These are phyloP conservation scores for Leishmania major DNA, from an alignment of 208 protist species.

Conservation along the genomic window DNA sequence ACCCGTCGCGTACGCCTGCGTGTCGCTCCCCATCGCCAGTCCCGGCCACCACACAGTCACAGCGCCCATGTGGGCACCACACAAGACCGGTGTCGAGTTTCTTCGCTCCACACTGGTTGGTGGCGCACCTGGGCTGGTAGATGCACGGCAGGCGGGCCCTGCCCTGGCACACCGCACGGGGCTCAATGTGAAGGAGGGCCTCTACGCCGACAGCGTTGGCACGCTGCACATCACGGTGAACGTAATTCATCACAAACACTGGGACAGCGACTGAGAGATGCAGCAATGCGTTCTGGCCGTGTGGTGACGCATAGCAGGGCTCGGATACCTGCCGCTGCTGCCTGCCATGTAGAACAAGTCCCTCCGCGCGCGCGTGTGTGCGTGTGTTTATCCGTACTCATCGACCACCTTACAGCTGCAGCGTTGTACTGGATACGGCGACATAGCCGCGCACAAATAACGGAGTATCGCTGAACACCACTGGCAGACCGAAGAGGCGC, in stretches of 20 bases:
- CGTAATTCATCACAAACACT: slow-evolving; percentile 43
- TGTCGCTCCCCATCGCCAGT: slow-evolving; percentile 46
- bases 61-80: slow-evolving; percentile 59
- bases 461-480: not conserved
- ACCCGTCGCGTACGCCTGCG: slow-evolving; percentile 60
- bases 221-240: slow-evolving; percentile 50
- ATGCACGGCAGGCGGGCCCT: slow-evolving; percentile 42
- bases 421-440: not conserved
- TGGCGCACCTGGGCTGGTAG: slow-evolving; percentile 62
- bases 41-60: slow-evolving; percentile 49
- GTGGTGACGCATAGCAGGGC: not conserved
- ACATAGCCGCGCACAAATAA: not conserved
- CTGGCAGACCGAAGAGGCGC: no score
- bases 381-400: not conserved
- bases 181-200: slow-evolving; percentile 44
- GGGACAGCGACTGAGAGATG: not conserved
- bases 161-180: slow-evolving; percentile 31
- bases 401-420: not conserved
- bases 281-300: no score
- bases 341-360: not conserved
- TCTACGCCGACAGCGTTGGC: slow-evolving; percentile 52
- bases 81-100: slow-evolving; percentile 65
- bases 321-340: not conserved
- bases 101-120: slow-evolving; percentile 56
- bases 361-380: not conserved